A percentile compares a stretch with the other conserved stretches of the same genome.
These are phyloP conservation scores for Pachysandra terminalis DNA, from an alignment of 164 flowering plant genomes.

Conservation along the genomic window DNA sequence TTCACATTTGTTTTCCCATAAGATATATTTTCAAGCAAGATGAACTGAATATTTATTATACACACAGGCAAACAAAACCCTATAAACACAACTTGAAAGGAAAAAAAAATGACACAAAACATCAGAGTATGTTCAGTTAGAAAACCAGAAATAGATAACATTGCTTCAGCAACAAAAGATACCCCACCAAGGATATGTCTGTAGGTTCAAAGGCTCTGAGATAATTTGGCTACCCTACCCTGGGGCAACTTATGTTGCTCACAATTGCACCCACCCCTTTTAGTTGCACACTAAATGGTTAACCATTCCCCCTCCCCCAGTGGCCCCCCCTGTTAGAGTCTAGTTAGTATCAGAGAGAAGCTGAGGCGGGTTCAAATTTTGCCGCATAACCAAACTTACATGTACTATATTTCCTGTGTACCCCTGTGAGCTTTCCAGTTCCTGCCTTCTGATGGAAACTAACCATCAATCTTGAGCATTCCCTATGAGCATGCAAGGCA, in stretches of 20 bases:
- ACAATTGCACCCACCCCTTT: neutral
- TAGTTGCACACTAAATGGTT: neutral
- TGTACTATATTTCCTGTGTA: slow-evolving; percentile 42
- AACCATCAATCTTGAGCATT: slow-evolving; percentile 46
- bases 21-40: too few species aligned
- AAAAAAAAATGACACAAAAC: too few species aligned
- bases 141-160: too few species aligned
- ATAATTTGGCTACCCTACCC: neutral
- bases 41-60: too few species aligned
- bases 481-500: too few species aligned
- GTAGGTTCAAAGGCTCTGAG: too few species aligned
- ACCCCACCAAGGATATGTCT: too few species aligned
- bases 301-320: neutral
- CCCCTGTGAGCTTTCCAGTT: slow-evolving; percentile 42
- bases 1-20: too few species aligned
- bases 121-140: too few species aligned
- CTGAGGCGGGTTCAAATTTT: slow-evolving; percentile 27
- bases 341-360: slow-evolving; percentile 24
- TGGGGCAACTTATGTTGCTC: slow-evolving; percentile 14
- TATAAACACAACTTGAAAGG: too few species aligned
- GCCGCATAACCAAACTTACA: slow-evolving; percentile 30
- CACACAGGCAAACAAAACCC: too few species aligned
- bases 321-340: neutral
- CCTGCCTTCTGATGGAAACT: slow-evolving; percentile 40
- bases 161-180: too few species aligned